phyloP scores from a whole-genome alignment of 805 yeast genomes.

The Alloascoidea hylecoeti region DNA sequence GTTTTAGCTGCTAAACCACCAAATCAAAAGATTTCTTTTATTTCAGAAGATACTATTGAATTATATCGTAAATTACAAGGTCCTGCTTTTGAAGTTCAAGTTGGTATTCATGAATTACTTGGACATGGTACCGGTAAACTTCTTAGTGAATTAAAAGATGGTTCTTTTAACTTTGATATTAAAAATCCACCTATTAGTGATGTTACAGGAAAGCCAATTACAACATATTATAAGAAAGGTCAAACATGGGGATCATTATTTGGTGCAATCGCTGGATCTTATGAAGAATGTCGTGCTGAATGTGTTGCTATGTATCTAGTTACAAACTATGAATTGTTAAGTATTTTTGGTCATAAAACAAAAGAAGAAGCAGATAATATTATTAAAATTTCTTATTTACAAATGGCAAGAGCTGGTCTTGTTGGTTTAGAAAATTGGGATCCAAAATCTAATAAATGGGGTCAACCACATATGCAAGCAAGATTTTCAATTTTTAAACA shows the following conservation, averaged over 20 bases:
- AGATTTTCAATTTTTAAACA: conserved; percentile 74
- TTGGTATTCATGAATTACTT: conserved; percentile 80
- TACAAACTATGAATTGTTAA: conserved; percentile 51
- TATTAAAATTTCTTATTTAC: conserved; percentile 52
- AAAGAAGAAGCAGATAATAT: conserved; percentile 39
- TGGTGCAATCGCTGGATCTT: conserved; percentile 73
- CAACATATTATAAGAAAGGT: conserved; percentile 61
- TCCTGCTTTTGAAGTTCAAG: conserved; percentile 85
- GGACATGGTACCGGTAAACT: conserved; percentile 91
- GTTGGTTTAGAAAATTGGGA: conserved; percentile 80
- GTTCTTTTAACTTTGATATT: conserved; percentile 59
- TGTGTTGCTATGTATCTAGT: conserved; percentile 73
- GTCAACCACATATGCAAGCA: conserved; percentile 93
- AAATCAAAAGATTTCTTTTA: conserved; percentile 55
- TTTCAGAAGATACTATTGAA: conserved; percentile 35
- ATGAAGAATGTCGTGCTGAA: conserved; percentile 91
- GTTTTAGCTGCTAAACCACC: conserved; percentile 64
- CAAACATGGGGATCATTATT: conserved; percentile 88
- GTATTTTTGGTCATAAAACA: conserved; percentile 55
- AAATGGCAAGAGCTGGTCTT: conserved; percentile 84
- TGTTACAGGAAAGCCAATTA: conserved; percentile 43
- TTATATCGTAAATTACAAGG: conserved; percentile 58
- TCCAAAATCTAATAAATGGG: conserved; percentile 73
- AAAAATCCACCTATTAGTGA: conserved; percentile 44
- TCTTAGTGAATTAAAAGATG: conserved; percentile 42